A percentile compares a stretch with the other conserved stretches of the same genome.
Evolutionary conservation across 768 basidiomycete genomes (phyloP).

Genomic region (Leccinum olivaceopallidum): DNA sequence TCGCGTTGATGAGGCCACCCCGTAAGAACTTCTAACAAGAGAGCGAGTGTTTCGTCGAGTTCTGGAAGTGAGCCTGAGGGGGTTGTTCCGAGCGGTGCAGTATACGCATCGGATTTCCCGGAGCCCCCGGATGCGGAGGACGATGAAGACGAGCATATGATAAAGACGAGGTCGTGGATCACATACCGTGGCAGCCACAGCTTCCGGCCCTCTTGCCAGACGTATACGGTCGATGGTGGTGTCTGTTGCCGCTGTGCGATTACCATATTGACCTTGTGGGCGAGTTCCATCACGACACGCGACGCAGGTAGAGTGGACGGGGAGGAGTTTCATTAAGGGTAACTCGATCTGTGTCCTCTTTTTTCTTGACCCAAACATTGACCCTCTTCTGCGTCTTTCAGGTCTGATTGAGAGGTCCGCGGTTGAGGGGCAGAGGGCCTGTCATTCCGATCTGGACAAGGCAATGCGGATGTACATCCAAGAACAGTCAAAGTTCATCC

Average conservation of each 20-base stretch:
- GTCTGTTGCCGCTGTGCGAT: constrained; percentile 44
- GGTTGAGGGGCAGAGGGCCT: constrained; percentile 89
- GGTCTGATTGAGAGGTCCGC: constrained; percentile 92
- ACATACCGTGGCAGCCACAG: constrained; percentile 39
- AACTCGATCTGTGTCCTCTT: not conserved
- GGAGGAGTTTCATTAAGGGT: constrained; percentile 97
- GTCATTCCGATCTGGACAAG: constrained; percentile 79
- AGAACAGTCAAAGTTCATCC: constrained; percentile 85
- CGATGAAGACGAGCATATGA: constrained; percentile 32
- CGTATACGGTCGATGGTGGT: constrained; percentile 53
- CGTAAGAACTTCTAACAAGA: not conserved
- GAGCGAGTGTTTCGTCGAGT: constrained; percentile 10
- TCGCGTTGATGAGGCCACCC: constrained; percentile 9
- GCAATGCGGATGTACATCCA: constrained; percentile 89
- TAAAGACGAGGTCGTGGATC: constrained; percentile 25
- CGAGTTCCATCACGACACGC: constrained; percentile 69
- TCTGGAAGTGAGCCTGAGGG: constrained; percentile 28
- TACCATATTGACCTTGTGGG: constrained; percentile 73
- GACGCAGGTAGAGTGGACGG: constrained; percentile 94
- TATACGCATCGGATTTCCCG: constrained; percentile 60
- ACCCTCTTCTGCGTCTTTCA: constrained; percentile 30
- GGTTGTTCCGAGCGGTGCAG: constrained; percentile 18
- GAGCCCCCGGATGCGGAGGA: constrained; percentile 47
- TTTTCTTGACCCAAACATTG: constrained; percentile 1
- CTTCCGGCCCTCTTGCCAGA: constrained; percentile 41